phyloP scores from a whole-genome alignment of 1,284 basidiomycete genomes.

The Calocybe gambosa region DNA sequence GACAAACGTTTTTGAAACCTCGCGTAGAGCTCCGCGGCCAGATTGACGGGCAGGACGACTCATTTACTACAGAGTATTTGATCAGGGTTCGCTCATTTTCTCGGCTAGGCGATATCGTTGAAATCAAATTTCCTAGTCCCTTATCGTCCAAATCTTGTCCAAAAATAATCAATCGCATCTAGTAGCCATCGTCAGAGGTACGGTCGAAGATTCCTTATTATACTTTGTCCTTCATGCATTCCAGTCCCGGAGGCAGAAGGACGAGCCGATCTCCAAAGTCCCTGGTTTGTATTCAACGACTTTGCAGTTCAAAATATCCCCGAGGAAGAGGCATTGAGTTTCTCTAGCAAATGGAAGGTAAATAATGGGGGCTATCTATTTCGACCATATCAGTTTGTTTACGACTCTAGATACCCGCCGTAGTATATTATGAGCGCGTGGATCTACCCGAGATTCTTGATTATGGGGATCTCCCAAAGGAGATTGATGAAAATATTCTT shows the following conservation, averaged over 20 bases:
- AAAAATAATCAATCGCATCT: slow-evolving; percentile 81
- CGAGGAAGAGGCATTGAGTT: slow-evolving; percentile 83
- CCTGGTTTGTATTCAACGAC: slow-evolving; percentile 97
- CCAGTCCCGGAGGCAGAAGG: slow-evolving; percentile 63
- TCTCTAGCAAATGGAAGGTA: slow-evolving; percentile 91
- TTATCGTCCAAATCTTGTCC: slow-evolving; percentile 80
- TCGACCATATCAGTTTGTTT: slow-evolving; percentile 4
- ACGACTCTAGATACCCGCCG: slow-evolving; percentile 69
- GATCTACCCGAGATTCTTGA: slow-evolving; percentile 60
- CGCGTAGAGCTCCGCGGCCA: slow-evolving; percentile 51
- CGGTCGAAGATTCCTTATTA: slow-evolving; percentile 12
- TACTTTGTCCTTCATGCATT: slow-evolving; percentile 1
- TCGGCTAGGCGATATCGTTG: not conserved
- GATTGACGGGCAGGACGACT: slow-evolving; percentile 53
- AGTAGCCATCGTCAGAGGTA: slow-evolving; percentile 83
- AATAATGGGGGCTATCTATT: slow-evolving; percentile 31
- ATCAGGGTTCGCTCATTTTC: slow-evolving; percentile 49
- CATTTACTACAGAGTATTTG: slow-evolving; percentile 57
- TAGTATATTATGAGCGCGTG: slow-evolving; percentile 81
- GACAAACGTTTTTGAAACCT: slow-evolving; percentile 50
- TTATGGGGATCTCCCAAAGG: slow-evolving; percentile 58
- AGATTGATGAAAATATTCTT: slow-evolving; percentile 71
- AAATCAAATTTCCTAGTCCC: slow-evolving; percentile 38
- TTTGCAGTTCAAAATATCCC: slow-evolving; percentile 85
- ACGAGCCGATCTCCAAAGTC: slow-evolving; percentile 35